A percentile compares a stretch with the other conserved stretches of the same genome.
These are phyloP conservation scores for Pichia sp. DNA, from an alignment of 1,139 yeast species.

Conservation along the genomic window DNA sequence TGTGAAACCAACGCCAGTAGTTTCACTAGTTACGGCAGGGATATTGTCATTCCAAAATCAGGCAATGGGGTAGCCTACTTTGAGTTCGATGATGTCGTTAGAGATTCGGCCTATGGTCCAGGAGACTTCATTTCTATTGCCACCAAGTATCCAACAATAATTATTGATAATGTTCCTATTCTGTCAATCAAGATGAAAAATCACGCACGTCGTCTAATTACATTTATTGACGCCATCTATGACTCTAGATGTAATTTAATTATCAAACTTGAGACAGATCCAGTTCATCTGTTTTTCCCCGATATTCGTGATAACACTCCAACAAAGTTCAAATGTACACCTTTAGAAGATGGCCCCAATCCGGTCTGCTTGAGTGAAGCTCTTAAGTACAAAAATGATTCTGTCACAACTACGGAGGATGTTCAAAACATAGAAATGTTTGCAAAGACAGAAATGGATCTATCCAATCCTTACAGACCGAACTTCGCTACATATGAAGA, in stretches of 20 bases:
- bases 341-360: constrained; percentile 21
- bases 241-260: constrained; percentile 61
- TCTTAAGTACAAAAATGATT: neutral
- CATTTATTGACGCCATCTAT: constrained; percentile 62
- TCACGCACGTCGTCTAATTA: constrained; percentile 65
- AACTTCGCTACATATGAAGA: constrained; percentile 60
- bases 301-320: constrained; percentile 26
- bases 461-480: constrained; percentile 64
- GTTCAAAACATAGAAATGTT: constrained; percentile 64
- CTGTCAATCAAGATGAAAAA: constrained; percentile 56
- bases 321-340: constrained; percentile 20
- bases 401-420: constrained; percentile 8
- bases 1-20: constrained; percentile 26
- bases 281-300: constrained; percentile 59
- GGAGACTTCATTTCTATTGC: constrained; percentile 70
- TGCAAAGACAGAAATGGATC: constrained; percentile 57
- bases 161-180: constrained; percentile 60
- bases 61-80: constrained; percentile 39
- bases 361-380: constrained; percentile 13
- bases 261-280: constrained; percentile 45
- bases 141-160: constrained; percentile 51
- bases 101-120: constrained; percentile 50
- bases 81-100: constrained; percentile 53
- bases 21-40: constrained; percentile 54
- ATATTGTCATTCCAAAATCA: constrained; percentile 41